phyloP scores from a whole-genome alignment of 306 rosid species.

The Pterocarpus santalinus region DNA sequence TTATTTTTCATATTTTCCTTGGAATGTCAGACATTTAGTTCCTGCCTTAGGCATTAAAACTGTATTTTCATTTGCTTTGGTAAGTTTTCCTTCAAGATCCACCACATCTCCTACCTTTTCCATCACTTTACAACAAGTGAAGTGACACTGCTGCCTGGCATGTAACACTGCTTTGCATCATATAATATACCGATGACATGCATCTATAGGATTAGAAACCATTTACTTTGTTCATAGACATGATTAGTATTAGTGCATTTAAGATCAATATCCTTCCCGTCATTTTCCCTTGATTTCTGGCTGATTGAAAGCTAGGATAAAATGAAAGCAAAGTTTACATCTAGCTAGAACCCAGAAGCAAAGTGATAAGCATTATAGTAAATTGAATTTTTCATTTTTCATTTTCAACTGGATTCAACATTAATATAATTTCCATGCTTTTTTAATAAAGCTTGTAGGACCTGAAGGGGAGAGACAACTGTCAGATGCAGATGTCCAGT shows the following conservation, averaged over 20 bases:
- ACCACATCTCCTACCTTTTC: neutral
- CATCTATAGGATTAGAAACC: no score
- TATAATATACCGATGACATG: no score
- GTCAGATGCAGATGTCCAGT: slow-evolving; percentile 80
- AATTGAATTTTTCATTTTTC: slow-evolving; percentile 12
- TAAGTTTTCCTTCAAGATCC: slow-evolving; percentile 10
- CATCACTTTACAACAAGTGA: neutral
- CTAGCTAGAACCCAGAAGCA: neutral
- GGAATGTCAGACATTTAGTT: slow-evolving; percentile 7
- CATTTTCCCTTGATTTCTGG: no score
- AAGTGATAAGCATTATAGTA: slow-evolving; percentile 31
- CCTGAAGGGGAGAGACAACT: slow-evolving; percentile 67
- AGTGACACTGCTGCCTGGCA: neutral
- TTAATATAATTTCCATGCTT: slow-evolving; percentile 39
- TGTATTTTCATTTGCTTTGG: slow-evolving; percentile 18
- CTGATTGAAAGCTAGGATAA: no score
- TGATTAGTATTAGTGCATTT: no score
- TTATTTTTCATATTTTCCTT: slow-evolving; percentile 13
- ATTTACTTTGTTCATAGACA: no score
- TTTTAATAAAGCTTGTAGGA: slow-evolving; percentile 74
- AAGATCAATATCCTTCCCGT: no score
- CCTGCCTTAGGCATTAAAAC: slow-evolving; percentile 17
- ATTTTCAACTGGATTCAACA: slow-evolving; percentile 7
- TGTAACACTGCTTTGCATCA: neutral
- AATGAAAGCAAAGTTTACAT: no score